Evolutionary conservation across 2,329 filamentous ascomycete species (phyloP), one percentile per base, ranked within the genome.

Genomic region (Blastomyces gilchristii): DNA sequence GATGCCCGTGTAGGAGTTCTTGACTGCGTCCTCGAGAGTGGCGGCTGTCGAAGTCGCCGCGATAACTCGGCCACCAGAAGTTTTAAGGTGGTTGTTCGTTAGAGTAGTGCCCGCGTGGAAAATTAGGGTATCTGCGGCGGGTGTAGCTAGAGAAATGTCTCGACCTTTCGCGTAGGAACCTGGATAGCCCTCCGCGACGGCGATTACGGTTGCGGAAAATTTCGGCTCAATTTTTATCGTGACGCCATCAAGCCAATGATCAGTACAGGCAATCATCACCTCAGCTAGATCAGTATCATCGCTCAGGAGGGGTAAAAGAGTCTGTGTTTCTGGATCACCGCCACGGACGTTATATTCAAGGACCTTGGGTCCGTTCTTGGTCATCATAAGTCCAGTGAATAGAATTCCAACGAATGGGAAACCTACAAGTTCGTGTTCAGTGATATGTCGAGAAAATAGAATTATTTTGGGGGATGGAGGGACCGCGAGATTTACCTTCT

Each of bases 341-440:
- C 95, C 95, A 63, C 92, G 86, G 59, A 96, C 91, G 70, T 96
- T 96, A 80, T 96, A 97, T 76, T 96, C 91, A 61, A 96, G 82
- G 9, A 91, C 87, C 75, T 90, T 91, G 53, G 91, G 87, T 0
- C 92, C 92, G 57, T 81, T 76, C 69, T 85, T 84, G 31, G 91
- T 94, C 78, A 97, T 89, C 91, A 97, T 97, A 50, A 96, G 79
- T n/a, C 92, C 94, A 0, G 76, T 78, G 67, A 78, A 78, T 41
- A 78, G 71, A 63, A 78, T 77, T 69, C 76, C 76, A 39, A 78
- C 75, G 56, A 78, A 77, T 52, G 76, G 76, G 66, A 75, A 76
- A 12, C 74, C 74, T 76, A 59, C 18, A 56, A 50, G 18, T 9
- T 8, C 18, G 18, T n/a, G 22, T 22, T 22, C 9, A 57, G 31